These are phyloP conservation scores for Ormosia emarginata DNA, from an alignment of 306 rosid genomes.

Conservation along the genomic window DNA sequence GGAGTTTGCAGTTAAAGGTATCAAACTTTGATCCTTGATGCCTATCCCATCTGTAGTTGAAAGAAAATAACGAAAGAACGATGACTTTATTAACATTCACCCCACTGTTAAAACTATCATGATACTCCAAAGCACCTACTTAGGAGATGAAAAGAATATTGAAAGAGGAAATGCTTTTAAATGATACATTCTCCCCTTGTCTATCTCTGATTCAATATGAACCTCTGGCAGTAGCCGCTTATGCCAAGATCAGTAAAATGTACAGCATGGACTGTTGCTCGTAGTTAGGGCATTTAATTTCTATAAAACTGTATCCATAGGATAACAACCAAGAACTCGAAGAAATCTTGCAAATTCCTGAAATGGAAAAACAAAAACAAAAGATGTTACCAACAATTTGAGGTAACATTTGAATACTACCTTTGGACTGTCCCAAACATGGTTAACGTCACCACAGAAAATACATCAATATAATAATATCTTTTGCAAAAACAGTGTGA, in stretches of 20 bases:
- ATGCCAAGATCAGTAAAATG: conserved; percentile 18
- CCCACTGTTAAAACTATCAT: conserved; percentile 15
- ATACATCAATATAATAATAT: not conserved
- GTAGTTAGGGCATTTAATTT: not conserved
- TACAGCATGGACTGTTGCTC: conserved; percentile 28
- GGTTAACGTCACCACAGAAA: not conserved
- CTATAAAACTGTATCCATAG: conserved; percentile 39
- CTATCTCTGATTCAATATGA: not conserved
- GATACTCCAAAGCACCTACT: conserved; percentile 27
- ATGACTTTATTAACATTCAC: conserved; percentile 7
- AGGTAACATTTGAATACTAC: not conserved
- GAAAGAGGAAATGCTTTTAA: conserved; percentile 15
- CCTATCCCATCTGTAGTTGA: not conserved
- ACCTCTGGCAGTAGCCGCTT: conserved; percentile 13
- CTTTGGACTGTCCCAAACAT: not conserved
- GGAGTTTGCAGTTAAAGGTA: not conserved
- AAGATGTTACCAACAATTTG: not conserved
- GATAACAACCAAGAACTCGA: conserved; percentile 76
- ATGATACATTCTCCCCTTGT: conserved; percentile 16
- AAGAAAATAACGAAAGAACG: not conserved
- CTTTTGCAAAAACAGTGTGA: not conserved
- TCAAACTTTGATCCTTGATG: not conserved
- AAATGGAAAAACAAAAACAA: not conserved
- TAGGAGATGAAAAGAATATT: conserved; percentile 27
- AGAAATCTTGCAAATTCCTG: conserved; percentile 77